Conservation (phyloP, 352 stramenopile genomes). For the Pythium apleroticum region DNA sequence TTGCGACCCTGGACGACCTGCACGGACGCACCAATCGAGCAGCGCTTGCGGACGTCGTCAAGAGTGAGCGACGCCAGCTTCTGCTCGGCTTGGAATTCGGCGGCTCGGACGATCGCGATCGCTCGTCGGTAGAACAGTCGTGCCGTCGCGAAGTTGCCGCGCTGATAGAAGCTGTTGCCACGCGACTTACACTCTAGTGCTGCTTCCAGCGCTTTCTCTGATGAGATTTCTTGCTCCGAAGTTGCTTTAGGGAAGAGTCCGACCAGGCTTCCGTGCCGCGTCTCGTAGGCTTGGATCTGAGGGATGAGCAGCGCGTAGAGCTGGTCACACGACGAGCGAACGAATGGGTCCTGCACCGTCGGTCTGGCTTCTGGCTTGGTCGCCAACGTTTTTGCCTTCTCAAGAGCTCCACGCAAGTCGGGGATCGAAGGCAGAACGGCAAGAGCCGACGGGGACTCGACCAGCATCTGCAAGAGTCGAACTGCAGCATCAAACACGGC, state of each 20-base stretch:
- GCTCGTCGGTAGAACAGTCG: constrained; percentile 64
- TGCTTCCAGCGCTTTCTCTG: constrained; percentile 24
- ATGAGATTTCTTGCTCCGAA: constrained; percentile 25
- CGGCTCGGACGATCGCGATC: constrained; percentile 45
- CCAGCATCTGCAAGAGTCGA: constrained; percentile 61
- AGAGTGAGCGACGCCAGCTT: constrained; percentile 32
- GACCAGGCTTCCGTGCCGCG: constrained; percentile 48
- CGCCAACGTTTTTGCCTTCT: constrained; percentile 43
- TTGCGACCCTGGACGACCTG: constrained; percentile 32
- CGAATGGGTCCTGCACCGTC: constrained; percentile 37
- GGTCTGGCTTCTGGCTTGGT: constrained; percentile 38
- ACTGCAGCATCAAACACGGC: constrained; percentile 56
- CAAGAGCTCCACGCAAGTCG: constrained; percentile 63
- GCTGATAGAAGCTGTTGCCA: constrained; percentile 64
- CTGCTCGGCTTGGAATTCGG: constrained; percentile 49
- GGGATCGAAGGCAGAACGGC: constrained; percentile 29
- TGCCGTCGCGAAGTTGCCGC: constrained; percentile 56
- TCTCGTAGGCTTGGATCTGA: constrained; percentile 56
- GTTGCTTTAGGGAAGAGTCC: constrained; percentile 31
- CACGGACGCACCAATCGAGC: constrained; percentile 55
- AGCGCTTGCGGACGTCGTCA: constrained; percentile 35
- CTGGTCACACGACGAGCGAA: constrained; percentile 42
- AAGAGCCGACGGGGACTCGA: constrained; percentile 36
- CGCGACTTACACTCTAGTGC: constrained; percentile 42
- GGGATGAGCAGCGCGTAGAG: constrained; percentile 41